Evolutionary conservation across 305 asterid genomes (phyloP).

Genomic region (Salvia sclarea): DNA sequence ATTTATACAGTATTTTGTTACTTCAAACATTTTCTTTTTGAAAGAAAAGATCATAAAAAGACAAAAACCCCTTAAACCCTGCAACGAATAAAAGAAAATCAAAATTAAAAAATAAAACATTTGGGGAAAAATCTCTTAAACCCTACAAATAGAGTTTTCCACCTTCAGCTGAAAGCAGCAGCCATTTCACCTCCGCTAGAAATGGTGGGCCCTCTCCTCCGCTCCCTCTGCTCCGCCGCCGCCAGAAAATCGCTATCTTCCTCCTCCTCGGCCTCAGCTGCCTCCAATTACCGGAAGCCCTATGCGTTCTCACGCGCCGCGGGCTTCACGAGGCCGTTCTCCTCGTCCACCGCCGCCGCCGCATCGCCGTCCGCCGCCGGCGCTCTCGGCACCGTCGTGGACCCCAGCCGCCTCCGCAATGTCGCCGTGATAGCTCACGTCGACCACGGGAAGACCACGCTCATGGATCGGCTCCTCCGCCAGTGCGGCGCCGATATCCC

Average conservation of each 20-base stretch:
- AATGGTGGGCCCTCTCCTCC: conserved; percentile 79
- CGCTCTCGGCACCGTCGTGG: conserved; percentile 46
- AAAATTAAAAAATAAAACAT: neutral
- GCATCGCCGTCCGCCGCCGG: conserved; percentile 41
- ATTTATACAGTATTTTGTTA: no score
- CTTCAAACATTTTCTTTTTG: neutral
- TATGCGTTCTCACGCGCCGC: conserved; percentile 34
- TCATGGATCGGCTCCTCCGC: conserved; percentile 95
- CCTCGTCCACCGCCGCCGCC: conserved; percentile 57
- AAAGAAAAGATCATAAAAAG: neutral
- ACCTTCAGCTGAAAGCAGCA: conserved; percentile 29
- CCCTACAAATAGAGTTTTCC: conserved; percentile 26
- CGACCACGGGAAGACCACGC: conserved; percentile 97
- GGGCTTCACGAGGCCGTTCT: conserved; percentile 47
- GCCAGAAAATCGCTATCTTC: conserved; percentile 44
- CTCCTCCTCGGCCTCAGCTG: conserved; percentile 38
- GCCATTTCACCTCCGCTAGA: conserved; percentile 40
- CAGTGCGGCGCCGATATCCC: conserved; percentile 99
- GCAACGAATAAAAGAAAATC: no score
- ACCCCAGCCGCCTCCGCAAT: conserved; percentile 71
- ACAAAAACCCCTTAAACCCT: conserved; percentile 24
- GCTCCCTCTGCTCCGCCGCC: conserved; percentile 66
- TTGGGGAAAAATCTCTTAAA: conserved; percentile 28
- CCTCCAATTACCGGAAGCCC: conserved; percentile 36
- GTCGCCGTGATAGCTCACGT: conserved; percentile 98